These are phyloP conservation scores for Vanderwaltozyma tropicalis DNA, from an alignment of 805 yeast genomes.

Conservation along the genomic window DNA sequence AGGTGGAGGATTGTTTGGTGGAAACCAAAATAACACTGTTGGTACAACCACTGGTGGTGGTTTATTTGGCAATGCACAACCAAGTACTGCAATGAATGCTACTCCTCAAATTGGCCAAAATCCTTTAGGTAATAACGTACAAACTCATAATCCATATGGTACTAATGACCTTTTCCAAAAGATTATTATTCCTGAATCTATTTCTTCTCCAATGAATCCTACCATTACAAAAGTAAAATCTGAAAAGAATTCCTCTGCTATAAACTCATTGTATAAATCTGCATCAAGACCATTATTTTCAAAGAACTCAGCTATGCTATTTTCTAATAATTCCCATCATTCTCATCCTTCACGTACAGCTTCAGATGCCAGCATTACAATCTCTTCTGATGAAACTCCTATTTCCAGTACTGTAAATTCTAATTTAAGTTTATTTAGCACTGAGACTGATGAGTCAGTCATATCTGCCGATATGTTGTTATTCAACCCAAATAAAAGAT, in stretches of 20 bases:
- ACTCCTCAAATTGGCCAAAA: no score
- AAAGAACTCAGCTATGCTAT: not conserved
- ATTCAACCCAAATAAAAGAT: conserved; percentile 22
- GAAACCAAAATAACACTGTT: not conserved
- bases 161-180: conserved; percentile 54
- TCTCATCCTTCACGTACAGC: not conserved
- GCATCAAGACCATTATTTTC: conserved; percentile 52
- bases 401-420: not conserved
- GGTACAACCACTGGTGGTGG: conserved; percentile 8
- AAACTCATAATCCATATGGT: conserved; percentile 59
- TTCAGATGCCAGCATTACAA: not conserved
- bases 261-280: conserved; percentile 49
- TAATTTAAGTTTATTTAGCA: not conserved
- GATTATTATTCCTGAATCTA: conserved; percentile 28
- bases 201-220: conserved; percentile 34
- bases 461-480: conserved; percentile 13
- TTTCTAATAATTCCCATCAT: no score
- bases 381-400: not conserved
- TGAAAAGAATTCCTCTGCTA: conserved; percentile 46
- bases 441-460: conserved; percentile 11
- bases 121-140: conserved; percentile 29
- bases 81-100: conserved; percentile 4
- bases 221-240: conserved; percentile 38
- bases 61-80: conserved; percentile 25
- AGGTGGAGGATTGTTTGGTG: conserved; percentile 15